phyloP scores from a whole-genome alignment of 2,329 filamentous ascomycete genomes.

The Xylariales sp. region DNA sequence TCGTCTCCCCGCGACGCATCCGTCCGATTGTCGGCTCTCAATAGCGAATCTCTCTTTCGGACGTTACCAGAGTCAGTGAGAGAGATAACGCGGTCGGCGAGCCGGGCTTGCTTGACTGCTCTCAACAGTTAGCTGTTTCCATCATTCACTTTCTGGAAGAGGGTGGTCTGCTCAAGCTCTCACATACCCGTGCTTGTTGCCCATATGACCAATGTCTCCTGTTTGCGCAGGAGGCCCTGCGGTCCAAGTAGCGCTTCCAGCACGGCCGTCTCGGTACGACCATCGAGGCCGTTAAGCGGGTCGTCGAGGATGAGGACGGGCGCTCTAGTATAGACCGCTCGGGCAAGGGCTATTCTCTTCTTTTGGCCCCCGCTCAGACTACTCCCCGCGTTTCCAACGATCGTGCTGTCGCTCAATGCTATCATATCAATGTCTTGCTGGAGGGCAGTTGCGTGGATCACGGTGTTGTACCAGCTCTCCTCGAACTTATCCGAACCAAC shows the following conservation, averaged over 20 bases:
- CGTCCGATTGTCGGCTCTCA: not conserved
- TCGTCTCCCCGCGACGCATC: not conserved
- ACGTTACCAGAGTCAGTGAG: slow-evolving; percentile 3
- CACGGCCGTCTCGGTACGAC: not conserved
- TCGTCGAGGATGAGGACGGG: slow-evolving; percentile 4
- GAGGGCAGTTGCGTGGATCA: slow-evolving; percentile 10
- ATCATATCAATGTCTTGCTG: slow-evolving; percentile 12
- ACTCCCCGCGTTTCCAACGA: slow-evolving; percentile 11
- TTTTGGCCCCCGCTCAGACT: slow-evolving; percentile 16
- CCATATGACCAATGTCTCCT: not conserved
- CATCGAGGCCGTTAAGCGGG: slow-evolving; percentile 2
- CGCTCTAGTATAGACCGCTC: slow-evolving; percentile 2
- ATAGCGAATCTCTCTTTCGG: slow-evolving; percentile 4
- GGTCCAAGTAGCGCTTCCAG: slow-evolving; percentile 9
- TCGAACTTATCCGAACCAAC: slow-evolving; percentile 10
- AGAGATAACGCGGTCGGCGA: slow-evolving; percentile 5
- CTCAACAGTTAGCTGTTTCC: not conserved
- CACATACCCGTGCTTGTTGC: slow-evolving; percentile 11
- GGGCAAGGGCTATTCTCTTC: slow-evolving; percentile 3
- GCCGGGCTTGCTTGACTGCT: not conserved
- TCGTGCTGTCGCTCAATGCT: slow-evolving; percentile 9
- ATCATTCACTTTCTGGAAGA: not conserved
- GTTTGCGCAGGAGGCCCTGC: not conserved
- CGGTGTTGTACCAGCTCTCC: slow-evolving; percentile 12
- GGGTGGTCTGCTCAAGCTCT: no score